Percentiles rank a stretch among this genome's conserved stretches.
Evolutionary conservation across 495 filamentous ascomycete genomes (phyloP).

Genomic region (Trichoderma virens): DNA sequence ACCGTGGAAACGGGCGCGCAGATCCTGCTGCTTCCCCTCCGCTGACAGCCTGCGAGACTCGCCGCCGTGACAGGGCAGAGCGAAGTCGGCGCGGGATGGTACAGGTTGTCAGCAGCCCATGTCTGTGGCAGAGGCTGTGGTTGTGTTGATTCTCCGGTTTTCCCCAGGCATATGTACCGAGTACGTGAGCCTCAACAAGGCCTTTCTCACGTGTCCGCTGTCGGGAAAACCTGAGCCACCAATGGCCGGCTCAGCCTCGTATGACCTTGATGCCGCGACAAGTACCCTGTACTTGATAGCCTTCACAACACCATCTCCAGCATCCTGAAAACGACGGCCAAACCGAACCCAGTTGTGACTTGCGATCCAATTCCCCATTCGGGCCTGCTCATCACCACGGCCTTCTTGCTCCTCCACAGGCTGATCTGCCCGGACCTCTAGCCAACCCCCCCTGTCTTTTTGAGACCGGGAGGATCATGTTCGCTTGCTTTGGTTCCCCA

Average conservation of each 20-base stretch:
- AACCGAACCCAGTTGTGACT: not conserved
- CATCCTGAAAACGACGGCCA: no score
- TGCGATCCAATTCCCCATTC: not conserved
- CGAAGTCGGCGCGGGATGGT: no score
- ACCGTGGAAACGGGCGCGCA: not conserved
- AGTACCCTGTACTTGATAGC: not conserved
- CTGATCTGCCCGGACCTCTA: not conserved
- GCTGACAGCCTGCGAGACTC: not conserved
- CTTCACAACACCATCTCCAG: not conserved
- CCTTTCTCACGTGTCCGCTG: not conserved
- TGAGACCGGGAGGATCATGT: slow-evolving; percentile 5
- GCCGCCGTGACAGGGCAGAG: not conserved
- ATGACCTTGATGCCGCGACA: not conserved
- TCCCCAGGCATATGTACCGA: no score
- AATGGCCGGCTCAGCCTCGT: not conserved
- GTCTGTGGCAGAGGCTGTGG: no score
- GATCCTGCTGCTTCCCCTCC: not conserved
- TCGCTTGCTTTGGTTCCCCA: not conserved
- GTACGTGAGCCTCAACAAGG: not conserved
- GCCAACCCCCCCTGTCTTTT: not conserved
- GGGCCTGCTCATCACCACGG: not conserved
- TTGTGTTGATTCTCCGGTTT: no score
- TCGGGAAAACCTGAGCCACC: not conserved
- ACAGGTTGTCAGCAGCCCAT: no score
- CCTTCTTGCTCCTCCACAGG: not conserved